Percentiles rank a stretch among this genome's conserved stretches.
phyloP scores from a whole-genome alignment of 768 basidiomycete genomes.

The Pleurotus ostreatus region DNA sequence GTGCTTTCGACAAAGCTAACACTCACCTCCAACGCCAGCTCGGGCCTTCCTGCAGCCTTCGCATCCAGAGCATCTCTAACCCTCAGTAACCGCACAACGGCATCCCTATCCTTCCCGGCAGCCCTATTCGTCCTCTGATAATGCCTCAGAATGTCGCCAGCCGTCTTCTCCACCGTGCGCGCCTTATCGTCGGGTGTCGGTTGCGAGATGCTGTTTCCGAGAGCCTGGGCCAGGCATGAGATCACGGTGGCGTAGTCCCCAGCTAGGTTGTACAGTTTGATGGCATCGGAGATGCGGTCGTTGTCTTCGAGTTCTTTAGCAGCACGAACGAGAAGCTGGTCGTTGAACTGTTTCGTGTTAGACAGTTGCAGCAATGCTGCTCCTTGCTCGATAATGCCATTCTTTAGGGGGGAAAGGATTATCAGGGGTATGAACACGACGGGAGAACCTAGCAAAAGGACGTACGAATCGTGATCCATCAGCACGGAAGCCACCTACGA shows the following conservation, averaged over 20 bases:
- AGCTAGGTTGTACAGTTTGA: conserved; percentile 94
- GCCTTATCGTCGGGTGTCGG: conserved; percentile 61
- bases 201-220: conserved; percentile 78
- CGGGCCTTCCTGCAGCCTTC: conserved; percentile 66
- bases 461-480: conserved; percentile 89
- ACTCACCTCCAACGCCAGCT: conserved; percentile 79
- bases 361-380: conserved; percentile 71
- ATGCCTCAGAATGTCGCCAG: conserved; percentile 73
- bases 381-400: conserved; percentile 84
- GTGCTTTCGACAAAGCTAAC: neutral
- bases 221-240: conserved; percentile 78
- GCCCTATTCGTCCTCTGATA: conserved; percentile 75
- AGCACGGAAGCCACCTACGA: conserved; percentile 87
- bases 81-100: conserved; percentile 68
- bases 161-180: conserved; percentile 65
- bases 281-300: conserved; percentile 83
- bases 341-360: conserved; percentile 66
- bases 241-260: conserved; percentile 88
- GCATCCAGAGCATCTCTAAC: conserved; percentile 80
- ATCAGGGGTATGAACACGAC: neutral
- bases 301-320: conserved; percentile 81
- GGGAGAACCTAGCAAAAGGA: conserved; percentile 13
- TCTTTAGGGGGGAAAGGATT: conserved; percentile 34
- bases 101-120: conserved; percentile 69
- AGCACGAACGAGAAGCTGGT: conserved; percentile 77